Evolutionary conservation across 2,329 filamentous ascomycete genomes (phyloP), one percentile per base, ranked within the genome.

Genomic region (Fusarium gaditjirri): DNA sequence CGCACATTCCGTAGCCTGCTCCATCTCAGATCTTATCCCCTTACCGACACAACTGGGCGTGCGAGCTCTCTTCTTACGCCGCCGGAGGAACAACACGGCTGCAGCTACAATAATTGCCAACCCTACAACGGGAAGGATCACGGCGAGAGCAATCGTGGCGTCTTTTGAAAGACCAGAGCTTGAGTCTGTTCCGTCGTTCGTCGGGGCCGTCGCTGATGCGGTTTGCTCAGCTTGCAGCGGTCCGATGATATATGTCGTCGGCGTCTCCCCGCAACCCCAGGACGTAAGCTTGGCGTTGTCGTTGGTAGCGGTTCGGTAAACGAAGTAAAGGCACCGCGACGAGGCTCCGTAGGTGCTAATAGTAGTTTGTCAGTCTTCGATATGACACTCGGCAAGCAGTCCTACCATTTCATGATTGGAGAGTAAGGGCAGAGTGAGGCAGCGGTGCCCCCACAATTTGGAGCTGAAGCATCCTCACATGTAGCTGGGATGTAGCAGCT

Each of bases 331-430:
- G 3, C 46, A 49, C 4, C 29, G 46, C 11, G 46, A 49, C 5
- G 46, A 33, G 4, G 12, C 29, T 10, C 46, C n/a, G 8, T 33
- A 50, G 1, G 46, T 33, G 16, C 46, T 50, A 23, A 7, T 1
- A 33, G 21, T 5, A 33, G 29, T 10, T 8, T 5, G n/a, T 50
- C 16, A 50, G 23, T 33, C 6, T 14, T 13, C 11, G 2, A 13
- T 23, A 49, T 11, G 2, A 10, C 10, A n/a, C 2, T 50, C 8
- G 19, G 0, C 10, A 19, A 4, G 25, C 0, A 25, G 8, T 25
- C n/a, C 11, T 33, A 33, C 46, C 46, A 50, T 50, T 25, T 50
- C 29, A 50, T 50, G 8, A 50, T 35, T 0, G 29, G 46, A 33
- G 6, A 49, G 12, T 49, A 49, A 7, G 29, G 46, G 16, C 46